Percentiles rank a stretch among this genome's conserved stretches.
Conservation (phyloP, 1,139 yeast genomes). For the Zygotorulaspora mrakii region DNA sequence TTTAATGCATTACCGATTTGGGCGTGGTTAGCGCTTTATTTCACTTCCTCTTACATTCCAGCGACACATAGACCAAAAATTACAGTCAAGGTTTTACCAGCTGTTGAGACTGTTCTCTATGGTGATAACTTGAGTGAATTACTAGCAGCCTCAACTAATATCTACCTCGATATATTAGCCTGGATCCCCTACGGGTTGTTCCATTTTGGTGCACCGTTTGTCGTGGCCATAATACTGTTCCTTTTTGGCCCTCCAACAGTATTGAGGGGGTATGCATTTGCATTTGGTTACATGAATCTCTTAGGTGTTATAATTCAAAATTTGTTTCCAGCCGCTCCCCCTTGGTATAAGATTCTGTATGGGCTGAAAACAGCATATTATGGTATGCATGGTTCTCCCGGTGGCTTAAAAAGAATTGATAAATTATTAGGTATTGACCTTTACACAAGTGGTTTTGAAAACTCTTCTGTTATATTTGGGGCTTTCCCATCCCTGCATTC, state of each 20-base stretch:
- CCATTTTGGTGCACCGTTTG: conserved; percentile 87
- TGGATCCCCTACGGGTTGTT: conserved; percentile 95
- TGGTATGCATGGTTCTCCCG: conserved; percentile 91
- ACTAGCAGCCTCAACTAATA: conserved; percentile 67
- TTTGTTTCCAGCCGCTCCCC: conserved; percentile 92
- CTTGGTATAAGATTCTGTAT: conserved; percentile 89
- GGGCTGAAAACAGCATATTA: conserved; percentile 91
- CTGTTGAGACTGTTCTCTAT: conserved; percentile 86
- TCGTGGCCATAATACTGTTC: conserved; percentile 75
- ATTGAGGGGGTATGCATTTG: conserved; percentile 82
- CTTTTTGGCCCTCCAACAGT: conserved; percentile 92
- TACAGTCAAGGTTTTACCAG: conserved; percentile 86
- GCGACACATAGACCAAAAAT: conserved; percentile 81
- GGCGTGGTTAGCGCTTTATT: conserved; percentile 84
- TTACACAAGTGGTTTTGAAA: conserved; percentile 80
- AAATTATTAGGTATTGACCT: conserved; percentile 71
- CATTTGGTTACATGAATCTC: conserved; percentile 95
- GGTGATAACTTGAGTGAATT: conserved; percentile 91
- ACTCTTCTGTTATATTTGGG: conserved; percentile 93
- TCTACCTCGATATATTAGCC: conserved; percentile 74
- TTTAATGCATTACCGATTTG: conserved; percentile 80
- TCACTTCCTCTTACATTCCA: conserved; percentile 75
- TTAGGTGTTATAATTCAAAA: conserved; percentile 80
- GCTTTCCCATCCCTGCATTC: conserved; percentile 97
- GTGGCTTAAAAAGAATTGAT: conserved; percentile 92